A percentile compares a stretch with the other conserved stretches of the same genome.
Conservation (phyloP, 441 rosid species). For the Adansonia rubrostipa region DNA sequence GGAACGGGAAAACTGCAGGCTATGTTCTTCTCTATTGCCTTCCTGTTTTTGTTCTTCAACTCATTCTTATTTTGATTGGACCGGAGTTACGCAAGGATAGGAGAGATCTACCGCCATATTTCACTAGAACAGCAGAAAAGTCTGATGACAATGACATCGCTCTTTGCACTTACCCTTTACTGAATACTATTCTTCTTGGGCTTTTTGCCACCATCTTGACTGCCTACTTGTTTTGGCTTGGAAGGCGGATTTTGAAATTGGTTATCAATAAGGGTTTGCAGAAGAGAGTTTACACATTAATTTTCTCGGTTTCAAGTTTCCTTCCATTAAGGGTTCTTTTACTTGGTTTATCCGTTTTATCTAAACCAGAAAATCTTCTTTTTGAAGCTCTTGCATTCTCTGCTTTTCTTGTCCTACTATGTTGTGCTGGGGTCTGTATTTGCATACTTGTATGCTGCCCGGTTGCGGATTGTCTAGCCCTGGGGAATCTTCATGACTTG, state of each 20-base stretch:
- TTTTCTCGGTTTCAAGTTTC: constrained; percentile 83
- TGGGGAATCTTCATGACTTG: constrained; percentile 62
- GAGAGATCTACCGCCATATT: constrained; percentile 58
- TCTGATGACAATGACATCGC: constrained; percentile 45
- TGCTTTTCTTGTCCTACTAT: constrained; percentile 78
- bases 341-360: constrained; percentile 78
- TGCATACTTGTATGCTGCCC: constrained; percentile 86
- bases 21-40: constrained; percentile 71
- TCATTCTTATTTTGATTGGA: constrained; percentile 64
- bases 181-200: constrained; percentile 82
- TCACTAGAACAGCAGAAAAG: constrained; percentile 56
- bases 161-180: constrained; percentile 86
- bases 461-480: constrained; percentile 86
- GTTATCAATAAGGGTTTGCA: constrained; percentile 92
- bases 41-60: constrained; percentile 80
- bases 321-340: constrained; percentile 83
- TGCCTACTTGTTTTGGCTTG: constrained; percentile 83
- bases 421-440: constrained; percentile 76
- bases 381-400: constrained; percentile 83
- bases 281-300: constrained; percentile 80
- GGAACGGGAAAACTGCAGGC: constrained; percentile 79
- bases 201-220: constrained; percentile 67
- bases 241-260: constrained; percentile 78
- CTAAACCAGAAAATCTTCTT: constrained; percentile 62
- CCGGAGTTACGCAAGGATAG: constrained; percentile 60